Conservation (phyloP, 257 asterid species). For the Penstemon eatonii region DNA sequence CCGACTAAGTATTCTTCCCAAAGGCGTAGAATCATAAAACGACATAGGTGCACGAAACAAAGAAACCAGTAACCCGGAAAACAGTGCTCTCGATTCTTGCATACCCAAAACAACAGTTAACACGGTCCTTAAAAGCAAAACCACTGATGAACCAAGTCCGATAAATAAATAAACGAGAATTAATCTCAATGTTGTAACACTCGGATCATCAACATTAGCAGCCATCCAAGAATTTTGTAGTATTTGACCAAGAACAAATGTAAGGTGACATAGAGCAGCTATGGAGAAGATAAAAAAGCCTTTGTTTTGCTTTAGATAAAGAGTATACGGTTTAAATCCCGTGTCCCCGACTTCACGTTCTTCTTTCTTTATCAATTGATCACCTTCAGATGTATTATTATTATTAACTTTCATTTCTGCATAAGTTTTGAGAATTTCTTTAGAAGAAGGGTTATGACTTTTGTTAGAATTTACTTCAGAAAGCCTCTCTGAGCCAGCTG, state of each 20-base stretch:
- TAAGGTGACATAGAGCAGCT: conserved; percentile 38
- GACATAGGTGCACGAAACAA: conserved; percentile 53
- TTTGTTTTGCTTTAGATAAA: conserved; percentile 39
- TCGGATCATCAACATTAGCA: conserved; percentile 36
- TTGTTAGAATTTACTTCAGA: conserved; percentile 33
- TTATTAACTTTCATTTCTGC: conserved; percentile 28
- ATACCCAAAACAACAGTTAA: conserved; percentile 39
- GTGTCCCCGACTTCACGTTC: conserved; percentile 45
- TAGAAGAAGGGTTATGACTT: conserved; percentile 21
- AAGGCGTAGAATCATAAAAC: conserved; percentile 51
- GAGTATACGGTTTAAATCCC: conserved; percentile 46
- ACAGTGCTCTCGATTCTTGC: conserved; percentile 38
- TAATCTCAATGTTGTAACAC: conserved; percentile 32
- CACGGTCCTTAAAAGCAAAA: conserved; percentile 39
- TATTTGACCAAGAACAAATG: conserved; percentile 43
- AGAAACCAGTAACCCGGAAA: conserved; percentile 39
- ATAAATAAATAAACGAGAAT: conserved; percentile 37
- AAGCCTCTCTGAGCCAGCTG: conserved; percentile 48
- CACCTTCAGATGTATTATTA: conserved; percentile 24
- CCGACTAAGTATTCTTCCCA: conserved; percentile 55
- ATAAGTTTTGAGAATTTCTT: conserved; percentile 40
- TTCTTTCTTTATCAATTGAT: conserved; percentile 53
- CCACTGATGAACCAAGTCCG: conserved; percentile 34
- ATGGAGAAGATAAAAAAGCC: conserved; percentile 42
- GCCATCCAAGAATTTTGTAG: conserved; percentile 51